Base-by-base conservation (phyloP, 176 grass and related monocot species). In the Cymbopogon citratus region DNA sequence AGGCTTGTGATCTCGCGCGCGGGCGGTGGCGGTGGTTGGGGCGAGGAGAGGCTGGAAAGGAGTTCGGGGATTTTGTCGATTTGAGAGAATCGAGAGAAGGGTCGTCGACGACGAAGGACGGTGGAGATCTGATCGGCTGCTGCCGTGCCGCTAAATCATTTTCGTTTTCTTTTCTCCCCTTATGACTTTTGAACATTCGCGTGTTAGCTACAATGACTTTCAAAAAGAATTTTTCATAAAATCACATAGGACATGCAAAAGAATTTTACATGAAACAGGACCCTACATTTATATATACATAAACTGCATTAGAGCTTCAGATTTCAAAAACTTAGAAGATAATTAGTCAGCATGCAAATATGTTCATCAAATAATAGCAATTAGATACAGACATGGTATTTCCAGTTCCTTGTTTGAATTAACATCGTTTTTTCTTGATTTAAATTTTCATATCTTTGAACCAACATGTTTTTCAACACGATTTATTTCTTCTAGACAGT, bases 1-100 rank as follows among this genome's bases (percentile, higher is more conserved):
- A 15, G 66, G 24, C 18, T 73, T 38, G 61, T 56, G 82, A 89
- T 85, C 77, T 77, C 31, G 68, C 70, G 63, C 63, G 81, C 87
- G 69, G 61, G 81, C 87, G 69, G 61, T 31, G 76, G 61, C 36
- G 77, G 72, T 76, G 39, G 67, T 69, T 68, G 69, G 51, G 74
- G 34, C 13, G n/a, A 33, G 68, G 26, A 14, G 38, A 5, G 78
- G 31, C 36, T 79, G 51, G 49, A 73, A 73, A 73, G 40, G 75
- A 76, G 52, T 49, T 80, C 9, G 63, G 31, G 25, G 54, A 68
- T n/a, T 27, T 35, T 31, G 31, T 33, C 31, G 31, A 33, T 16
- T 71, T 48, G 70, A 35, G 70, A 44, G 66, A 56, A 72, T 78
- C 23, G 33, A 7, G 21, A 34, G 34, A 46, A 45, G 18, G 13